Conservation (phyloP, 371 early-diverging fungal genomes). For the Apophysomyces sp. region DNA sequence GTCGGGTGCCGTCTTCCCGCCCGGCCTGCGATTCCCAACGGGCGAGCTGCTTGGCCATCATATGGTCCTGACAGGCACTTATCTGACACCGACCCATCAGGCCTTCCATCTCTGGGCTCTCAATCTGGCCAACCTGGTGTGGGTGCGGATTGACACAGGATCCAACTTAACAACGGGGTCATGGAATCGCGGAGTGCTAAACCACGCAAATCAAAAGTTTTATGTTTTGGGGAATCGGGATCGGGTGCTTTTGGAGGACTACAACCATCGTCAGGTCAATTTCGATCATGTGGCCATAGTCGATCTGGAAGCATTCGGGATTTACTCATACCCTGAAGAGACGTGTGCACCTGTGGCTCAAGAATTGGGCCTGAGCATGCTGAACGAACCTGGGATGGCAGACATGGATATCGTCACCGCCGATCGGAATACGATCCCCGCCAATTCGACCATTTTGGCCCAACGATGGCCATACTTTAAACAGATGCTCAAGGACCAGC, state of each 20-base stretch:
- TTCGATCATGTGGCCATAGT: conserved; percentile 73
- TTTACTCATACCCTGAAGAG: conserved; percentile 56
- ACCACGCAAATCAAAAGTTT: conserved; percentile 49
- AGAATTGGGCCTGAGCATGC: conserved; percentile 66
- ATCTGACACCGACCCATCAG: conserved; percentile 63
- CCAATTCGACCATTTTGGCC: conserved; percentile 66
- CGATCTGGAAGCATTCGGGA: conserved; percentile 75
- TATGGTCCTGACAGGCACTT: conserved; percentile 73
- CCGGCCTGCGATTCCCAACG: conserved; percentile 79
- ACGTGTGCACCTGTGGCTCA: conserved; percentile 57
- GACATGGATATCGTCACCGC: conserved; percentile 65
- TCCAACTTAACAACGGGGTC: conserved; percentile 59
- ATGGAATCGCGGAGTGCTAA: conserved; percentile 76
- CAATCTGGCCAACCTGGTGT: conserved; percentile 61
- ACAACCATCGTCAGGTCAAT: conserved; percentile 75
- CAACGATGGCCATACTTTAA: conserved; percentile 70
- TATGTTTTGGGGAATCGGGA: conserved; percentile 72
- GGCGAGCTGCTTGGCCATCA: conserved; percentile 68
- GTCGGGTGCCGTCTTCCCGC: conserved; percentile 64
- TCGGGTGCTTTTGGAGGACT: conserved; percentile 72
- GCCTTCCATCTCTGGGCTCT: conserved; percentile 78
- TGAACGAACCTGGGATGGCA: conserved; percentile 66
- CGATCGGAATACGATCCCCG: conserved; percentile 61
- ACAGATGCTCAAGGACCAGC: conserved; percentile 31
- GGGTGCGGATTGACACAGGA: conserved; percentile 73